Evolutionary conservation across 306 rosid species (phyloP), one percentile per base, ranked within the genome.

Genomic region (Vicia sativa): DNA sequence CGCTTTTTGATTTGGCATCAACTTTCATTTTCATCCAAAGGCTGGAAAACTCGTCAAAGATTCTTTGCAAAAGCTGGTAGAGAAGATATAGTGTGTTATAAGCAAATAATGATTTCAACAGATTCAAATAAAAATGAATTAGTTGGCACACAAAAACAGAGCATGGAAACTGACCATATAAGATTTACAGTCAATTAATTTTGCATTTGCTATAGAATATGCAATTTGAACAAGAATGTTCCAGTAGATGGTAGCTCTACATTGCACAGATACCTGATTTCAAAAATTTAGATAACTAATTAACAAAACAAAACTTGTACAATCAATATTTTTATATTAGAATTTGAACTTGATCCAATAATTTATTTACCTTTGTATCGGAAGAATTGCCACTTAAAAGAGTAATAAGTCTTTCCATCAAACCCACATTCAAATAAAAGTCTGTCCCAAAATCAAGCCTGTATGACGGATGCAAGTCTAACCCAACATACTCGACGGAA

Each of bases 201-300:
- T 79, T 3, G 86, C 50, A 58, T 76, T 76, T n/a, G 87, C 85
- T 41, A 86, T 77, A 42, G 50, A 72, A 70, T 86, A 87, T 46
- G 90, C 80, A 59, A 83, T 74, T 70, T 87, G 96, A 67, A 83
- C 83, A 61, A 93, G 84, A 79, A 88, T 75, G 54, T 80, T 90
- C 67, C 65, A 77, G 57, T 79, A 78, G 18, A 88, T 62, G 77
- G 86, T 39, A 38, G 87, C 87, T 75, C 70, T 76, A 67, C 71
- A 74, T 72, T 80, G 87, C 80, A 7, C 73, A 64, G 96, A 79
- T 56, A 63, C 85, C 96, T 92, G 82, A 6, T 71, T 67, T 49
- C 74, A 78, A 11, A 11, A 19, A 74, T 62, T 62, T 54, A 67
- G 39, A 61, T 71, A 37, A 66, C 15, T 34, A 34, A 55, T 10